Conservation (phyloP, 2,329 filamentous ascomycete species). For the Cadophora luteo-olivacea region DNA sequence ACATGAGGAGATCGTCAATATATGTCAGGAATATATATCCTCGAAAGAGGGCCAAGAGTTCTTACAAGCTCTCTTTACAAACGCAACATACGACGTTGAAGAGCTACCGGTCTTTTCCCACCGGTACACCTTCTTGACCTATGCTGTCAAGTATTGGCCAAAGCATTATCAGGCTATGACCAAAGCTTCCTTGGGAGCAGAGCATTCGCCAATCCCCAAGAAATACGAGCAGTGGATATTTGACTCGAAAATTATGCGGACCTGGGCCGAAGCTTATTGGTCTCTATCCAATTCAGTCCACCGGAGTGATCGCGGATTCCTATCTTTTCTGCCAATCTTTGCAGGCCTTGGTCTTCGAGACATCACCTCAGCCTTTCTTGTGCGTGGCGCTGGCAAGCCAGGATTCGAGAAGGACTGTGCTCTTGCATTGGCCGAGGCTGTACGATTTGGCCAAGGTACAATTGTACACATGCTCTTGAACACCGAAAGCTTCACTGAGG, state of each 20-base stretch:
- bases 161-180: constrained; percentile 18
- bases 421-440: constrained; percentile 15
- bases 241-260: constrained; percentile 1
- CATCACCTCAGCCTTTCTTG: background rate
- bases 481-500: background rate
- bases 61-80: background rate
- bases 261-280: constrained; percentile 19
- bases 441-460: background rate
- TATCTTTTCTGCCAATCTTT: constrained; percentile 21
- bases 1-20: constrained; percentile 8
- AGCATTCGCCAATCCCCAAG: background rate
- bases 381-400: background rate
- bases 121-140: constrained; percentile 1
- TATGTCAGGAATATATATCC: constrained; percentile 2
- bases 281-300: constrained; percentile 16
- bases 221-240: background rate
- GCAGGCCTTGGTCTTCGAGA: constrained; percentile 19
- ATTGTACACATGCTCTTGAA: background rate
- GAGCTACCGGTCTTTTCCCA: constrained; percentile 9
- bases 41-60: background rate
- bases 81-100: background rate
- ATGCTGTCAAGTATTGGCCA: constrained; percentile 21
- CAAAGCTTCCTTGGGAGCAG: background rate
- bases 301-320: constrained; percentile 18
- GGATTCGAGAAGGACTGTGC: background rate